Conservation (phyloP, 2,329 filamentous ascomycete genomes). For the Aaosphaeria pasadenensis region DNA sequence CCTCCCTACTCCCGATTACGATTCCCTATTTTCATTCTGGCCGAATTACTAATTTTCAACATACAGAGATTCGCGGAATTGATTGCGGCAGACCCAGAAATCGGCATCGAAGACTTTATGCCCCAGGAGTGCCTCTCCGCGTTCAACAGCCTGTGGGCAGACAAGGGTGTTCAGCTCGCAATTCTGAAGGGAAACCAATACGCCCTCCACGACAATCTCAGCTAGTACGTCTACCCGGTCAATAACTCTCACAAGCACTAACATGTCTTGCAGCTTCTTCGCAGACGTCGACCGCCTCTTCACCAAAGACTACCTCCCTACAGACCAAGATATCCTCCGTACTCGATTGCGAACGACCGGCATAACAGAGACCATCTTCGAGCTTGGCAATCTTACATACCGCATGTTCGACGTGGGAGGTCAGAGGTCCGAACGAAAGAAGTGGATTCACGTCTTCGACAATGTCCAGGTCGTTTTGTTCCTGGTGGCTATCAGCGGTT, state of each 20-base stretch:
- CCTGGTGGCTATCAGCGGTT: slow-evolving; percentile 91
- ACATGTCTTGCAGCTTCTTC: slow-evolving; percentile 66
- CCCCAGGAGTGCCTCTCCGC: slow-evolving; percentile 75
- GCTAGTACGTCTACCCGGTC: slow-evolving; percentile 64
- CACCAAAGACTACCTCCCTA: slow-evolving; percentile 74
- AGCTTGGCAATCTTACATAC: slow-evolving; percentile 87
- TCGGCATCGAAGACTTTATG: slow-evolving; percentile 77
- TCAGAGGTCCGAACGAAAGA: slow-evolving; percentile 89
- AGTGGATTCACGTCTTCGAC: slow-evolving; percentile 97
- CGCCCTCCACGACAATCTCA: slow-evolving; percentile 90
- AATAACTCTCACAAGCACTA: slow-evolving; percentile 9
- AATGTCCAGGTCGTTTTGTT: slow-evolving; percentile 91
- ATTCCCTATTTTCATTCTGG: not conserved
- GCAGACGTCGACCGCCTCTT: slow-evolving; percentile 61
- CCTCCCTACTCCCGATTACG: not conserved
- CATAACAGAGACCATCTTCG: slow-evolving; percentile 93
- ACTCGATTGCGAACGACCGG: slow-evolving; percentile 89
- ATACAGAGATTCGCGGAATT: slow-evolving; percentile 72
- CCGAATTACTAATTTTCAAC: slow-evolving; percentile 9
- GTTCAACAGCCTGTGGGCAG: slow-evolving; percentile 80
- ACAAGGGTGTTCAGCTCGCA: slow-evolving; percentile 79
- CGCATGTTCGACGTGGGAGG: slow-evolving; percentile 96
- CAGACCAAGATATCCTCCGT: slow-evolving; percentile 90
- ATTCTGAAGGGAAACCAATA: slow-evolving; percentile 95
- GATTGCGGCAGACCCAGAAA: slow-evolving; percentile 76